Conservation (phyloP, 1,284 basidiomycete species). For the Blastosporella zonata region DNA sequence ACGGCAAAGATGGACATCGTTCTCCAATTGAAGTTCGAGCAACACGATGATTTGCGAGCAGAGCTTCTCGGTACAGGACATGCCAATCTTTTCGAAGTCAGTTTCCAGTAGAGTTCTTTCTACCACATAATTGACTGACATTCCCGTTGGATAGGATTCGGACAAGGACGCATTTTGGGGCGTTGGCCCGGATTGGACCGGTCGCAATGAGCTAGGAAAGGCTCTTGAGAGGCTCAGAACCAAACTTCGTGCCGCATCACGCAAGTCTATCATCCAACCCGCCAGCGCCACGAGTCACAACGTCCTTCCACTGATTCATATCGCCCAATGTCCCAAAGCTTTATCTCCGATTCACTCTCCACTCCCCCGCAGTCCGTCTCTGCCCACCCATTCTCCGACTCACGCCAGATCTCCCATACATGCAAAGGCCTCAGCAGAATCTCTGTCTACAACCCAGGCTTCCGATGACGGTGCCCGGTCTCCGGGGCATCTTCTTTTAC, state of each 20-base stretch:
- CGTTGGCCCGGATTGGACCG: slow-evolving; percentile 53
- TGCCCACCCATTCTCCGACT: not conserved
- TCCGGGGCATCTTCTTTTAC: not conserved
- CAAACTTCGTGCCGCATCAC: slow-evolving; percentile 35
- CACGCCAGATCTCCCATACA: not conserved
- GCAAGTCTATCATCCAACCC: not conserved
- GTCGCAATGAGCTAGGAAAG: slow-evolving; percentile 71
- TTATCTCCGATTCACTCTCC: too few species aligned
- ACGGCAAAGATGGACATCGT: slow-evolving; percentile 56
- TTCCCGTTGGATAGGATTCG: slow-evolving; percentile 44
- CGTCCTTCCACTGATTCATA: too few species aligned
- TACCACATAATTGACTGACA: not conserved
- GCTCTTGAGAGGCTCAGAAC: slow-evolving; percentile 56
- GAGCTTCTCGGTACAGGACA: slow-evolving; percentile 58
- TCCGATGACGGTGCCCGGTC: not conserved
- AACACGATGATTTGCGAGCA: slow-evolving; percentile 52
- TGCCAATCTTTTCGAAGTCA: slow-evolving; percentile 60
- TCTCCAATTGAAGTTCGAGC: slow-evolving; percentile 60
- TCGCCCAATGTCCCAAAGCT: too few species aligned
- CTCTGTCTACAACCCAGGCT: not conserved
- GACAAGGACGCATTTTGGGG: slow-evolving; percentile 73
- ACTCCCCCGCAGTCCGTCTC: not conserved
- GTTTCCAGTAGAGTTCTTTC: slow-evolving; percentile 13
- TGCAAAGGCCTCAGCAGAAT: too few species aligned
- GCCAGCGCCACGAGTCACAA: too few species aligned